phyloP scores from a whole-genome alignment of 768 basidiomycete genomes.

The Austroboletus eburneus region DNA sequence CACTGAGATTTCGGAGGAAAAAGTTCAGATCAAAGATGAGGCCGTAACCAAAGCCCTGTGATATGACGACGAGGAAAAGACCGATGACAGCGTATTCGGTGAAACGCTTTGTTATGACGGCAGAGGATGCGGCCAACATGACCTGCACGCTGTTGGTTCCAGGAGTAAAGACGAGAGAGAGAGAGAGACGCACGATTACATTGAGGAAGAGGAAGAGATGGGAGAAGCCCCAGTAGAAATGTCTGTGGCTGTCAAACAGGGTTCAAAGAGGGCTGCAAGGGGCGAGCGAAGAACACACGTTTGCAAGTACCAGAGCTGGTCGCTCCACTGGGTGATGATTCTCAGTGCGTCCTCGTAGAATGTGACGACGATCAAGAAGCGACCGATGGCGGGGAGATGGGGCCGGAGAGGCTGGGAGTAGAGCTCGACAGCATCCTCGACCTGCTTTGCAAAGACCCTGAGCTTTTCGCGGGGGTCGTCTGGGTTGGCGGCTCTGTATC shows the following conservation, averaged over 20 bases:
- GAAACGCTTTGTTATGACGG: conserved; percentile 82
- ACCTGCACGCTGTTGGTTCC: conserved; percentile 44
- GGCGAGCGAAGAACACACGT: conserved; percentile 51
- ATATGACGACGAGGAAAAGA: conserved; percentile 84
- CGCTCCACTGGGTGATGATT: conserved; percentile 91
- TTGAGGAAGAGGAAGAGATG: conserved; percentile 91
- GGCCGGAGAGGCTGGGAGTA: conserved; percentile 92
- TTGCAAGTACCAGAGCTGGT: conserved; percentile 98
- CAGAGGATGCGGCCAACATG: conserved; percentile 82
- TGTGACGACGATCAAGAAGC: conserved; percentile 96
- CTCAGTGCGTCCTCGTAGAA: conserved; percentile 96
- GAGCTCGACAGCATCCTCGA: conserved; percentile 91
- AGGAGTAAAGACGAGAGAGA: background rate
- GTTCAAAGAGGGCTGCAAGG: conserved; percentile 6
- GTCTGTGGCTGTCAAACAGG: conserved; percentile 65
- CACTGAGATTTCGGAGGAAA: conserved; percentile 98
- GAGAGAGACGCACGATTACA: conserved; percentile 62
- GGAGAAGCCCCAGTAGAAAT: conserved; percentile 94
- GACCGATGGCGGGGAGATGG: conserved; percentile 88
- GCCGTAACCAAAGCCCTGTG: conserved; percentile 97
- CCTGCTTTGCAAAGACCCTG: conserved; percentile 60
- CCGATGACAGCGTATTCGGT: conserved; percentile 89
- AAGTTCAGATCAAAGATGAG: conserved; percentile 99
- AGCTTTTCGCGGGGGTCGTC: conserved; percentile 81
- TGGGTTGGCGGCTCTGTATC: conserved; percentile 76